A percentile compares a stretch with the other conserved stretches of the same genome.
phyloP scores from a whole-genome alignment of 306 rosid species.

The Sesbania bispinosa region DNA sequence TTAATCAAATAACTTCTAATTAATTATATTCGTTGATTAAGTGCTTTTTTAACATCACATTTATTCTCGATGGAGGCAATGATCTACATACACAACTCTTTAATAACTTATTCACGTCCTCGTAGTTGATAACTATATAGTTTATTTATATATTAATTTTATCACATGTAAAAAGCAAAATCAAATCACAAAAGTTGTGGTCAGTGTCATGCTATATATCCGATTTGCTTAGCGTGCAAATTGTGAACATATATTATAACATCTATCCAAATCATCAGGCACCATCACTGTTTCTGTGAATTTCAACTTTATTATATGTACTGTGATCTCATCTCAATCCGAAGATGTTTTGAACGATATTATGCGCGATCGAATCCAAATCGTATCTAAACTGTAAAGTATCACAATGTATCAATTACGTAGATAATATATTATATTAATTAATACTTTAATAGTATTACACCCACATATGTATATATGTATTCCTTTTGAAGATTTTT shows the following conservation, averaged over 20 bases:
- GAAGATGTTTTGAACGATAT: not conserved
- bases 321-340: not conserved
- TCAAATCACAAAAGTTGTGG: constrained; percentile 12
- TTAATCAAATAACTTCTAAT: too few species aligned
- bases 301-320: not conserved
- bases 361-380: not conserved
- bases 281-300: not conserved
- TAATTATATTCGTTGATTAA: too few species aligned
- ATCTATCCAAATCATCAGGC: constrained; percentile 9
- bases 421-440: too few species aligned
- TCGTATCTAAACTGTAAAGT: not conserved
- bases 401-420: not conserved
- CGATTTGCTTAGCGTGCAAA: constrained; percentile 6
- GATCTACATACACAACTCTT: too few species aligned
- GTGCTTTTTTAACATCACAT: too few species aligned
- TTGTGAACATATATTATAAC: not conserved
- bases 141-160: not conserved
- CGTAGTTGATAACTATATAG: too few species aligned
- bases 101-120: too few species aligned
- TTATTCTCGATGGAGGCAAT: too few species aligned
- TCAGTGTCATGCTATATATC: constrained; percentile 4
- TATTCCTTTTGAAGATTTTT: too few species aligned
- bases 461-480: too few species aligned
- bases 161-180: not conserved
- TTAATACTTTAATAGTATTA: too few species aligned